A percentile compares a stretch with the other conserved stretches of the same genome.
Conservation (phyloP, 2,329 filamentous ascomycete species). For the Remersonia thermophila region DNA sequence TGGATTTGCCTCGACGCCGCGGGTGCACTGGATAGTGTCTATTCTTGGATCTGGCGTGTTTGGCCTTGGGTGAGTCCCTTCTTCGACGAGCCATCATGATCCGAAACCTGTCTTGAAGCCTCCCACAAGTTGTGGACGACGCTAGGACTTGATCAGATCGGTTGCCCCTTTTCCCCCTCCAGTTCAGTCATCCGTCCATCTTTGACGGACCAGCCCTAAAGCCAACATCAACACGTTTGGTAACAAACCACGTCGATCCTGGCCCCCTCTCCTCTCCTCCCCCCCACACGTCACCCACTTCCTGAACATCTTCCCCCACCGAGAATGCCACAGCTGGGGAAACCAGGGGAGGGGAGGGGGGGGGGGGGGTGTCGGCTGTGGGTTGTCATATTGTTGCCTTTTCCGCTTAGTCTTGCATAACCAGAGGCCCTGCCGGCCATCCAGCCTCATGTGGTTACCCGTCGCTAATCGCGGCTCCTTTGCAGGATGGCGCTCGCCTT, state of each 20-base stretch:
- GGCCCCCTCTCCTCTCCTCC: background rate
- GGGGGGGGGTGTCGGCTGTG: too few relatives aligned
- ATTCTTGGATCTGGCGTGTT: constrained; percentile 63
- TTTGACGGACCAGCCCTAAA: too few relatives aligned
- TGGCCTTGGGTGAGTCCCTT: constrained; percentile 55
- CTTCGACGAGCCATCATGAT: background rate
- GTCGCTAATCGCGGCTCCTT: constrained; percentile 11
- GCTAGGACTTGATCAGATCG: too few relatives aligned
- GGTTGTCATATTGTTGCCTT: constrained; percentile 14
- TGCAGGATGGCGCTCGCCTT: constrained; percentile 63
- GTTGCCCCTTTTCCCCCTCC: too few relatives aligned
- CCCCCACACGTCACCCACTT: constrained; percentile 24
- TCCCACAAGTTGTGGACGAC: too few relatives aligned
- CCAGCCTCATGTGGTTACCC: constrained; percentile 17
- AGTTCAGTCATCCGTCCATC: too few relatives aligned
- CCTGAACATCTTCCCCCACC: too few relatives aligned
- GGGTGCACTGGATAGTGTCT: constrained; percentile 64
- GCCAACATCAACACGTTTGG: too few relatives aligned
- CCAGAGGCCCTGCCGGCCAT: constrained; percentile 7
- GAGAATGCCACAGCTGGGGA: constrained; percentile 17
- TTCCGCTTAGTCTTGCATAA: constrained; percentile 20
- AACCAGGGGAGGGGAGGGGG: background rate
- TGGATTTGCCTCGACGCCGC: constrained; percentile 68
- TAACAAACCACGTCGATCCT: background rate
- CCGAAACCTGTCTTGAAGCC: background rate